Evolutionary conservation across 495 filamentous ascomycete genomes (phyloP).

Genomic region (Aspergillus avenaceus): DNA sequence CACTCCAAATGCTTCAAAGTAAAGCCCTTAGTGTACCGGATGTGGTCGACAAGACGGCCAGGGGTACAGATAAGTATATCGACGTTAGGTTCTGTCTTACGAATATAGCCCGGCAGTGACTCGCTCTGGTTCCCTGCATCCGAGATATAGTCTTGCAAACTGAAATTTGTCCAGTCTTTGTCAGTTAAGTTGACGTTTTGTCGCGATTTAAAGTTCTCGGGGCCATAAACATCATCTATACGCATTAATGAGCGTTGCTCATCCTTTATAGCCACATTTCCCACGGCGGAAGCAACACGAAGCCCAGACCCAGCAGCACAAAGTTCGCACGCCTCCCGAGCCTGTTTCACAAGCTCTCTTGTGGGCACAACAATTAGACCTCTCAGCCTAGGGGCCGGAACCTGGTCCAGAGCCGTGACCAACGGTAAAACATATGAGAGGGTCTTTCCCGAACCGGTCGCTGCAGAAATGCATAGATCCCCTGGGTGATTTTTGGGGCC

Average conservation of each 20-base stretch:
- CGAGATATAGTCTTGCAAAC: slow-evolving; percentile 38
- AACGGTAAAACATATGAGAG: slow-evolving; percentile 87
- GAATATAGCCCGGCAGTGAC: slow-evolving; percentile 56
- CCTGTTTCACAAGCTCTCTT: slow-evolving; percentile 83
- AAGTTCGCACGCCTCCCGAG: slow-evolving; percentile 64
- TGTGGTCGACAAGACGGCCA: slow-evolving; percentile 86
- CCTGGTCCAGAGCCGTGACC: slow-evolving; percentile 62
- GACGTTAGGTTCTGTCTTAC: slow-evolving; percentile 61
- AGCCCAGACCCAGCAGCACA: slow-evolving; percentile 61
- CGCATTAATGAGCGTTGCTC: slow-evolving; percentile 69
- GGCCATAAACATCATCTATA: slow-evolving; percentile 57
- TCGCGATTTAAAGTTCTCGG: slow-evolving; percentile 42
- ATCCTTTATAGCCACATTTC: slow-evolving; percentile 67
- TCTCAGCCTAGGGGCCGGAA: slow-evolving; percentile 57
- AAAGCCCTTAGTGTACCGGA: slow-evolving; percentile 78
- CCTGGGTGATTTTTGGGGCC: slow-evolving; percentile 52
- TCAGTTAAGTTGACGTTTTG: slow-evolving; percentile 35
- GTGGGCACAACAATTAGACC: slow-evolving; percentile 86
- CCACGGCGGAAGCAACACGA: slow-evolving; percentile 76
- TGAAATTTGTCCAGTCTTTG: slow-evolving; percentile 47
- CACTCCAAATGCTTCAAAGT: slow-evolving; percentile 69
- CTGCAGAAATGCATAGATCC: slow-evolving; percentile 82
- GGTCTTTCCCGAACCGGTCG: slow-evolving; percentile 93
- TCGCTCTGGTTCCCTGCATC: slow-evolving; percentile 37
- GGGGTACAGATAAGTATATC: slow-evolving; percentile 92